Evolutionary conservation across 2,329 filamentous ascomycete species (phyloP).

Genomic region (Periconia macrospinosa): DNA sequence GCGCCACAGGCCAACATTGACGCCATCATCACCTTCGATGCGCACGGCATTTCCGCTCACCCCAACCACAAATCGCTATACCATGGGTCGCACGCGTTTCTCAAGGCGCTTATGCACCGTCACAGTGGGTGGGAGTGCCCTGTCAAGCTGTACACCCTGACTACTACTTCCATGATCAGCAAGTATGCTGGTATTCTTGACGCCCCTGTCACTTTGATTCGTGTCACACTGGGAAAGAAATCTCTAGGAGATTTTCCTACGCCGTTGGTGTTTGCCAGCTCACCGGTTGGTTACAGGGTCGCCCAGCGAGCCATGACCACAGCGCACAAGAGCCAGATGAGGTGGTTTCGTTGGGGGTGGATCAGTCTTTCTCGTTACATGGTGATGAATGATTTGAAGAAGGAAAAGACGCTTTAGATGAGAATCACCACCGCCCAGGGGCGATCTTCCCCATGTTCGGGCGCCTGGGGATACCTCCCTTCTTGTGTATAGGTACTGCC

Average conservation of each 20-base stretch:
- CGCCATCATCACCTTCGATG: slow-evolving; percentile 87
- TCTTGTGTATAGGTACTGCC: no score
- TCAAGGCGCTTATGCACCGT: slow-evolving; percentile 65
- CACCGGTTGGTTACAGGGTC: slow-evolving; percentile 62
- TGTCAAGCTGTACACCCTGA: slow-evolving; percentile 83
- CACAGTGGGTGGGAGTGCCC: slow-evolving; percentile 69
- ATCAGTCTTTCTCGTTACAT: slow-evolving; percentile 91
- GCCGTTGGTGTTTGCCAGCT: slow-evolving; percentile 71
- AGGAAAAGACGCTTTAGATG: slow-evolving; percentile 45
- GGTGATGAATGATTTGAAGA: slow-evolving; percentile 84
- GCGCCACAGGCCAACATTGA: slow-evolving; percentile 67
- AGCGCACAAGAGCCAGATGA: slow-evolving; percentile 94
- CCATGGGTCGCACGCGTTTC: slow-evolving; percentile 75
- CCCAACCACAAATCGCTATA: slow-evolving; percentile 93
- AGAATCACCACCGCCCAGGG: no score
- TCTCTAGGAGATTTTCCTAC: slow-evolving; percentile 58
- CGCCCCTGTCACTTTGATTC: slow-evolving; percentile 67
- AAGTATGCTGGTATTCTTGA: slow-evolving; percentile 85
- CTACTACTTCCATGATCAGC: slow-evolving; percentile 68
- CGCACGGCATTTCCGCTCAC: slow-evolving; percentile 78
- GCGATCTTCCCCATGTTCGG: no score
- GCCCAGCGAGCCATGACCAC: slow-evolving; percentile 86
- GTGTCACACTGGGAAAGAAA: slow-evolving; percentile 52
- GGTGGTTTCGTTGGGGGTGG: slow-evolving; percentile 98
- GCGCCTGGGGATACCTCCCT: no score